Evolutionary conservation across 106 monocot genomes (phyloP), one percentile per base, ranked within the genome.

Genomic region (Dioscorea dumetorum): DNA sequence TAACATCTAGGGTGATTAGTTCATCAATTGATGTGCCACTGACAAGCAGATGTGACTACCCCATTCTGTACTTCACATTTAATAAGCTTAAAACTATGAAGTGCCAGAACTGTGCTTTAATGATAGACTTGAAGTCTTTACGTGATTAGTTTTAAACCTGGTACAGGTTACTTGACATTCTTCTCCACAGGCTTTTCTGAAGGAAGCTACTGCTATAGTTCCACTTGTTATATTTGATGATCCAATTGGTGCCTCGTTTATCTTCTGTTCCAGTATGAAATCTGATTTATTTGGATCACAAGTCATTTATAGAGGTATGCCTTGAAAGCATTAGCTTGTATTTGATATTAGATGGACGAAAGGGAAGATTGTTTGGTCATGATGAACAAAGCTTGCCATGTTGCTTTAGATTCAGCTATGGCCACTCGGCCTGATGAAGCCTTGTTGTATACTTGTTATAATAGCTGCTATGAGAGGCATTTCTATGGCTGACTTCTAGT

Each of bases 191-290:
- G 94, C 74, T 84, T 85, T 82, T 85, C 73, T 78, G 86, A 92
- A 89, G 86, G 95, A 89, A 84, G 97, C 79, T 92, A 80, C 90
- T 80, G 88, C 81, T 88, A 83, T 95, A 88, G 91, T 88, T 81
- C 85, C 88, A 81, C 91, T 83, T 95, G 80, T 93, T 86, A 81
- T 81, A 78, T 91, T 88, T 95, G 86, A 95, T 88, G 91, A 91
- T 79, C 73, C 75, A 72, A 80, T 88, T 78, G 85, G 76, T 88
- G 85, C 81, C 69, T 83, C 77, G 74, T 86, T 93, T 85, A 83
- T 88, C 88, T 86, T 86, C 88, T 93, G 80, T 83, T 69, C 74
- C 88, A 81, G 88, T 85, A 88, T 88, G 85, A 93, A 80, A 81
- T 67, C 80, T 86, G 79, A 79, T 94, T 91, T 85, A 74, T 87